Conservation (phyloP, 345 rosid genomes). For the Cardamine resedifolia region DNA sequence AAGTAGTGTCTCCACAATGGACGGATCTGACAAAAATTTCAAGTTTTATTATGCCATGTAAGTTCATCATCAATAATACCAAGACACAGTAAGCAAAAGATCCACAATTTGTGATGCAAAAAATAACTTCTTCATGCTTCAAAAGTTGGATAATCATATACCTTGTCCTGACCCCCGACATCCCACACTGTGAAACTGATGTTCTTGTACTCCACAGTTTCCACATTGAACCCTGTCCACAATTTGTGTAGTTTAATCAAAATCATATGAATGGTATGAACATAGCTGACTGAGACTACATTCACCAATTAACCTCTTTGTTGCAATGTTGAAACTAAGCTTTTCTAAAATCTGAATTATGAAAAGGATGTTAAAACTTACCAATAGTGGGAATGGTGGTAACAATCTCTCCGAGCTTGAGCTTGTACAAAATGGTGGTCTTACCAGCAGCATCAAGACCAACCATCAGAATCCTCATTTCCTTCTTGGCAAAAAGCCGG, state of each 20-base stretch:
- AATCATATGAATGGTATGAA: not conserved
- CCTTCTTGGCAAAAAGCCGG: conserved; percentile 67
- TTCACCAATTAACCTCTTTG: not conserved
- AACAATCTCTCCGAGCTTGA: conserved; percentile 23
- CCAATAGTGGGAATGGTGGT: conserved; percentile 35
- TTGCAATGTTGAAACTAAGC: not conserved
- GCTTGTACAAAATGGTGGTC: conserved; percentile 45
- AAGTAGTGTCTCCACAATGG: conserved; percentile 53
- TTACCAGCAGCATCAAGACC: conserved; percentile 80
- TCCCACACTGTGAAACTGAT: conserved; percentile 63
- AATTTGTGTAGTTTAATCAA: not conserved
- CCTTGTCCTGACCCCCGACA: conserved; percentile 73
- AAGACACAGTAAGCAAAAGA: not conserved
- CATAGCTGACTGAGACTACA: not conserved
- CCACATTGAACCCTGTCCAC: conserved; percentile 51
- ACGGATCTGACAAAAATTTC: not conserved
- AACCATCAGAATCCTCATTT: conserved; percentile 76
- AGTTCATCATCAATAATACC: not conserved
- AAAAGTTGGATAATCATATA: not conserved
- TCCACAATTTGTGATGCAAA: not conserved
- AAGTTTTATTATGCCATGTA: not conserved
- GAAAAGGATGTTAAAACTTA: not conserved
- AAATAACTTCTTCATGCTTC: not conserved
- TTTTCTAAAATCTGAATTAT: not conserved
- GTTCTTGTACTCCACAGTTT: conserved; percentile 80